Conservation (phyloP, 2,329 filamentous ascomycete genomes). For the Sarocladiaceae sp. region DNA sequence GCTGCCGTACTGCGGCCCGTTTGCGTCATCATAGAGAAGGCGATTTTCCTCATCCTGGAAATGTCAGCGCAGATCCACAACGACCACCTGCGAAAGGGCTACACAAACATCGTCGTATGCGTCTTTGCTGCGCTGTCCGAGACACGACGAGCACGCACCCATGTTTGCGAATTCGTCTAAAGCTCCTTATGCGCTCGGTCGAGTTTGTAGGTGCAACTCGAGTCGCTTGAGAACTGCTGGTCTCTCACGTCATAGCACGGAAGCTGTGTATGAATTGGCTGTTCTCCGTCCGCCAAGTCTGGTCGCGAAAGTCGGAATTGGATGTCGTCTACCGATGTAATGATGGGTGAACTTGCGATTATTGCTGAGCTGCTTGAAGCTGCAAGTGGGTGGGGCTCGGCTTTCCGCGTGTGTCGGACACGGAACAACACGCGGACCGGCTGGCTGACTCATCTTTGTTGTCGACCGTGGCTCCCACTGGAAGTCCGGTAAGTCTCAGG, state of each 20-base stretch:
- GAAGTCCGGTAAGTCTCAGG: not conserved
- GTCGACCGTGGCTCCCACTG: too few relatives aligned
- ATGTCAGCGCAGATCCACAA: constrained; percentile 8
- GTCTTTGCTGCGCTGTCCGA: constrained; percentile 48
- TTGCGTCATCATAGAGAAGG: constrained; percentile 57
- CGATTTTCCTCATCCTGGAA: constrained; percentile 53
- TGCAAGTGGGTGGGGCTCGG: too few relatives aligned
- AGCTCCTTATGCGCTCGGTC: not conserved
- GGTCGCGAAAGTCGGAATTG: too few relatives aligned
- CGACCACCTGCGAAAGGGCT: too few relatives aligned
- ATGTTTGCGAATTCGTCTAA: constrained; percentile 29
- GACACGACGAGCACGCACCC: constrained; percentile 59
- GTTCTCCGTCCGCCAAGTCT: too few relatives aligned
- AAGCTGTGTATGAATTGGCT: too few relatives aligned
- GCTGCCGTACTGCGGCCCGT: constrained; percentile 57
- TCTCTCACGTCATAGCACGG: not conserved
- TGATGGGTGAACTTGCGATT: too few relatives aligned
- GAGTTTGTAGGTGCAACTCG: not conserved
- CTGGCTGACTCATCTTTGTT: not conserved
- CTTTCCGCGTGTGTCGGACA: too few relatives aligned
- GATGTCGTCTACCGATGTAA: too few relatives aligned
- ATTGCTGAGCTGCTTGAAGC: too few relatives aligned
- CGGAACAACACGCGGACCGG: not conserved
- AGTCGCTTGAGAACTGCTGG: not conserved
- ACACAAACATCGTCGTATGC: constrained; percentile 50